Conservation (phyloP, 2,329 filamentous ascomycete species). For the Colletotrichum siamense region DNA sequence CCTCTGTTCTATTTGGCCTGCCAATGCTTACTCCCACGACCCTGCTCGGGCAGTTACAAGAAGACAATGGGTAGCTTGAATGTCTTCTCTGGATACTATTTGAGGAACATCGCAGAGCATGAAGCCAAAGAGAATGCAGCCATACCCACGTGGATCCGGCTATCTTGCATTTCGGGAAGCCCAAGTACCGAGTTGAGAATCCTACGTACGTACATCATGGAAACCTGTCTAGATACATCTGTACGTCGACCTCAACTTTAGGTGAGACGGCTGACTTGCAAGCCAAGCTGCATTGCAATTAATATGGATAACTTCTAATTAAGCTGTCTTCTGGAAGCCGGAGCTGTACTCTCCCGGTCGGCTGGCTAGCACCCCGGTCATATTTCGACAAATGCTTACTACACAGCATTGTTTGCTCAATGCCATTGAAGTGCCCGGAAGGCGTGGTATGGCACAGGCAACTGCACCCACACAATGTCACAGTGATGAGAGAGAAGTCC, state of each 20-base stretch:
- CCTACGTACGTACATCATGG: not conserved
- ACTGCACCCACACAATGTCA: not conserved
- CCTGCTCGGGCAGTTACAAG: not conserved
- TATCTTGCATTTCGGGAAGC: not conserved
- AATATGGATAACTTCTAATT: not conserved
- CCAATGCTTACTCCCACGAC: not conserved
- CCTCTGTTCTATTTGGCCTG: not conserved
- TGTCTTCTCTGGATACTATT: not conserved
- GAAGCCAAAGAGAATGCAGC: not conserved
- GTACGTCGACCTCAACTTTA: not conserved
- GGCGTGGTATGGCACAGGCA: not conserved
- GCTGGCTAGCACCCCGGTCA: not conserved
- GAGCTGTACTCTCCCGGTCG: not conserved
- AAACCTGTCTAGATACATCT: not conserved
- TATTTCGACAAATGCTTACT: not conserved
- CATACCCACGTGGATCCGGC: not conserved
- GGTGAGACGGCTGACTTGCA: not conserved
- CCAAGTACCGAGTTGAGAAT: not conserved
- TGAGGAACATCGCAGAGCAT: not conserved
- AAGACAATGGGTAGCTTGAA: not conserved
- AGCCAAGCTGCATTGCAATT: not conserved
- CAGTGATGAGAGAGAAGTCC: not conserved
- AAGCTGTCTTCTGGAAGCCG: not conserved
- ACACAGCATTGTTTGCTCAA: not conserved
- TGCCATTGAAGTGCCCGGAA: not conserved